Evolutionary conservation across 108 stramenopile species (phyloP), one percentile per base, ranked within the genome.

Genomic region (Cyclotella distinguenda): DNA sequence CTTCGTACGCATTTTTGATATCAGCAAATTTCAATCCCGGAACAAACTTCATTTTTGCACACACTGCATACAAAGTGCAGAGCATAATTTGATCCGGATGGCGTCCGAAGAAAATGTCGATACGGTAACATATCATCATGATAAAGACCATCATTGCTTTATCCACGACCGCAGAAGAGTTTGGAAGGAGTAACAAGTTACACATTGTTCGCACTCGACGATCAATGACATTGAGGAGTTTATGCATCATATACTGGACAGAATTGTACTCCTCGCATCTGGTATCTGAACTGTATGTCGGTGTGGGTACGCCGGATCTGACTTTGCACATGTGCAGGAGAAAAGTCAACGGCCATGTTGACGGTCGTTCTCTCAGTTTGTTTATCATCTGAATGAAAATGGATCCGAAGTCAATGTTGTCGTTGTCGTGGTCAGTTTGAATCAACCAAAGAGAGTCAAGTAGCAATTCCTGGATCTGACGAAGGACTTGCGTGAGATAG

Each of bases 71-170:
- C 16, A 55, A 21, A 4, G 35, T 4, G 36, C 54, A 55, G 21
- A 55, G 2, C 54, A 55, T 55, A 18, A 55, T 55, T 36, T 55
- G 54, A 55, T 55, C 54, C 10, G 54, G 54, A 55, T 55, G 54
- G 19, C 35, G 16, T 3, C 22, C 22, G 54, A 55, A 55, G 34
- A 55, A 55, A 9, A 55, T 36, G 25, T 55, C 54, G 34, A 55
- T 55, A 18, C 54, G 54, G 25, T 55, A 55, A 19, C 54, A 55
- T 21, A 55, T 35, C 25, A 55, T 22, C 19, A 16, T 35, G 19
- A 35, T 36, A 21, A 35, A 55, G 3, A 55, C 8, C 12, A 27
- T 55, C 54, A 55, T 35, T 21, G 34, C 6, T 21, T 25, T 21
- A 9, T 36, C 54, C 22, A 21, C 27, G 15, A 55, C 54, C 34